A percentile compares a stretch with the other conserved stretches of the same genome.
Evolutionary conservation across 192 early-diverging fungal species (phyloP).

Genomic region (Neocallimastix lanati): DNA sequence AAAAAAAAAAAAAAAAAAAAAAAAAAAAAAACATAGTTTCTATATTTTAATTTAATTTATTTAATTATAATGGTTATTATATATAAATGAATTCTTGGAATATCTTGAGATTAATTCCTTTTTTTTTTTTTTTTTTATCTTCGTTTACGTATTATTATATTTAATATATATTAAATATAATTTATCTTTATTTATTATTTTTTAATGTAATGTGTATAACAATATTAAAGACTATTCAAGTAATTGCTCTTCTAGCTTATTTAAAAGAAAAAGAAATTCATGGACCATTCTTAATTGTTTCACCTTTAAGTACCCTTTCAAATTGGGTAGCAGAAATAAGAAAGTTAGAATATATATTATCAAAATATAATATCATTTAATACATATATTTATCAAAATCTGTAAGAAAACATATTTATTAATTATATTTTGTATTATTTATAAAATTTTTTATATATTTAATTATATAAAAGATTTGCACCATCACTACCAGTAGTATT

Average conservation of each 20-base stretch:
- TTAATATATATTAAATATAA: neutral
- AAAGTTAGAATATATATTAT: conserved; percentile 23
- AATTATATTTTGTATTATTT: neutral
- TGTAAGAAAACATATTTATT: neutral
- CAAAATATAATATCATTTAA: no score
- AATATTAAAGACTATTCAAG: conserved; percentile 62
- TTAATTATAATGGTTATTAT: no score
- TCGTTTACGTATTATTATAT: no score
- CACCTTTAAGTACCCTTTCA: conserved; percentile 71
- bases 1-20: no score
- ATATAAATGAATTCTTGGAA: no score
- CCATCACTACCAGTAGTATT: conserved; percentile 57
- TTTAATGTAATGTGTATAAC: neutral
- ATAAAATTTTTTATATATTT: neutral
- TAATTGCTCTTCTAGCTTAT: conserved; percentile 73
- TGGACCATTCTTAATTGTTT: conserved; percentile 78
- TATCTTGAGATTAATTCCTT: no score
- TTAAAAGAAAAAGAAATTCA: conserved; percentile 50
- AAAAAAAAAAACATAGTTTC: no score
- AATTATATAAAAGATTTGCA: conserved; percentile 36
- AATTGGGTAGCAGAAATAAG: conserved; percentile 90
- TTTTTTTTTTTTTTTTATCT: no score
- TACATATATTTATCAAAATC: no score
- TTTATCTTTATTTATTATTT: neutral
- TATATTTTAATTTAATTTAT: no score